Evolutionary conservation across 306 rosid species (phyloP).

Genomic region (Prunus campanulata): DNA sequence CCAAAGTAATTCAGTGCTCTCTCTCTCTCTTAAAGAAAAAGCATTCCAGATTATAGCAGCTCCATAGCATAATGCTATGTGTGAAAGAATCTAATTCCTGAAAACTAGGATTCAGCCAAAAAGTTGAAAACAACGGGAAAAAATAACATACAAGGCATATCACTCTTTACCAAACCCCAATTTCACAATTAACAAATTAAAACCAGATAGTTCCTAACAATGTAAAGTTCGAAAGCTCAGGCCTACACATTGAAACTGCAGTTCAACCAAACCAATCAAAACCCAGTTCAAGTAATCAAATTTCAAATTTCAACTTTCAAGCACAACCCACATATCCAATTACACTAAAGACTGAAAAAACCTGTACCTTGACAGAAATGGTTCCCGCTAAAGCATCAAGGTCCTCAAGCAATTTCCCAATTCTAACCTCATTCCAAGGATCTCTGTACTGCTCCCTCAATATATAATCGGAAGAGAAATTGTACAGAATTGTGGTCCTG

Average conservation of each 20-base stretch:
- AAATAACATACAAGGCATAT: not conserved
- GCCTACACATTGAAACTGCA: not conserved
- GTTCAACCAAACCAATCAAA: not conserved
- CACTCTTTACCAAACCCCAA: not conserved
- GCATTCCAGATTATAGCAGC: conserved; percentile 3
- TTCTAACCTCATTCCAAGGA: conserved; percentile 90
- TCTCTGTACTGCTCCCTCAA: conserved; percentile 89
- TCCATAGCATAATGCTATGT: not conserved
- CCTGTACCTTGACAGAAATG: conserved; percentile 71
- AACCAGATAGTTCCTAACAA: not conserved
- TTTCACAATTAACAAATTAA: not conserved
- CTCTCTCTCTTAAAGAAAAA: not conserved
- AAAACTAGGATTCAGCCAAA: not conserved
- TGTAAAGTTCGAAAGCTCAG: no score
- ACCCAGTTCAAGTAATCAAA: not conserved
- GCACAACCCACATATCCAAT: conserved; percentile 8
- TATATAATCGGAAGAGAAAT: conserved; percentile 70
- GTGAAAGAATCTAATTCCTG: not conserved
- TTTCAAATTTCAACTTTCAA: not conserved
- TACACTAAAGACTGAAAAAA: not conserved
- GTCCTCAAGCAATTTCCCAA: conserved; percentile 89
- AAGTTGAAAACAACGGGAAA: not conserved
- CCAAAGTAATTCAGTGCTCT: not conserved
- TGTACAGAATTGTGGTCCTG: conserved; percentile 64
- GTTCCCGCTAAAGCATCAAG: conserved; percentile 96